These are phyloP conservation scores for Apiospora marii DNA, from an alignment of 2,329 filamentous ascomycete genomes.

Conservation along the genomic window DNA sequence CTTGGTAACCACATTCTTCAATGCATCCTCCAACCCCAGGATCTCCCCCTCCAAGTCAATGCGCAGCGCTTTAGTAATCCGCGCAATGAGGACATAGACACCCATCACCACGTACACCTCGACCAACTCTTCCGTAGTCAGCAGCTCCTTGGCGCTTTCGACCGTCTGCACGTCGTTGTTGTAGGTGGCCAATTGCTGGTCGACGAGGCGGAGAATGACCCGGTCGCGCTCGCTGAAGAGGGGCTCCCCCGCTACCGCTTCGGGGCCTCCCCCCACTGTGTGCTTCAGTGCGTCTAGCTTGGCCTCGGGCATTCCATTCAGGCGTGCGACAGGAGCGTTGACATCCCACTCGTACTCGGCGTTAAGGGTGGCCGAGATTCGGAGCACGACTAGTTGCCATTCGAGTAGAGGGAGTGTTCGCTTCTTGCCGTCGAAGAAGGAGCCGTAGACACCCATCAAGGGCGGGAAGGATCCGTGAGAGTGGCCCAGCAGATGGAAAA, in stretches of 20 bases:
- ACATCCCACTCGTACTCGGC: conserved; percentile 38
- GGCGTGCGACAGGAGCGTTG: conserved; percentile 35
- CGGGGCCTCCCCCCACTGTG: conserved; percentile 2
- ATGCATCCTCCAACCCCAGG: conserved; percentile 37
- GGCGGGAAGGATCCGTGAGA: conserved; percentile 29
- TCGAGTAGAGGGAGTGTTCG: conserved; percentile 31
- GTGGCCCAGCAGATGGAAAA: conserved; percentile 28
- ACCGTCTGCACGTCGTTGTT: conserved; percentile 29
- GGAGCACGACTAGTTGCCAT: conserved; percentile 37
- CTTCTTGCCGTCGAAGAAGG: conserved; percentile 27
- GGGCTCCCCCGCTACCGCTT: conserved; percentile 18
- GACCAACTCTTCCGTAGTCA: conserved; percentile 33
- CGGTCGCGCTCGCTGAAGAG: conserved; percentile 31
- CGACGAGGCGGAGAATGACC: conserved; percentile 29
- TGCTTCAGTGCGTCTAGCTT: conserved; percentile 29
- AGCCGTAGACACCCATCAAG: conserved; percentile 29
- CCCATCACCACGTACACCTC: conserved; percentile 34
- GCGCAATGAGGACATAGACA: conserved; percentile 32
- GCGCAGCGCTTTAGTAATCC: conserved; percentile 32
- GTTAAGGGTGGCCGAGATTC: conserved; percentile 34
- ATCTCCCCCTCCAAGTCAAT: conserved; percentile 41
- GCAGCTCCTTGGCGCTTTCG: conserved; percentile 27
- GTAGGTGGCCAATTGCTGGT: conserved; percentile 29
- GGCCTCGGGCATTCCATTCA: conserved; percentile 30
- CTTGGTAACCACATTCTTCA: conserved; percentile 40